A percentile compares a stretch with the other conserved stretches of the same genome.
phyloP scores from a whole-genome alignment of 805 yeast species.

The Candida cerambycidarum region DNA sequence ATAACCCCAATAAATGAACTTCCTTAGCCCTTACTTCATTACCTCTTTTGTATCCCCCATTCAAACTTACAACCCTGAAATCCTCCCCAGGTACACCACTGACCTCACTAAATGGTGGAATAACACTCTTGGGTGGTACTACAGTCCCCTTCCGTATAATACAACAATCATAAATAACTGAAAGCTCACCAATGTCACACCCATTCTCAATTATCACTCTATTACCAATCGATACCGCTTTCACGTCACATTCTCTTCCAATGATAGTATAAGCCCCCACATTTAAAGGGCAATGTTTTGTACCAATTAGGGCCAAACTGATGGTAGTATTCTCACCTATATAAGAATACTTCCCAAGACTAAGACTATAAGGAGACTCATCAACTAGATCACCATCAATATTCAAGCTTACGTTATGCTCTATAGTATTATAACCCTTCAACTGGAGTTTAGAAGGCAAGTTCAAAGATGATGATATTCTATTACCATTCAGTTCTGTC shows the following conservation, averaged over 20 bases:
- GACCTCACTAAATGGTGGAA: slow-evolving; percentile 56
- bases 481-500: slow-evolving; percentile 55
- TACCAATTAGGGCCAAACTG: slow-evolving; percentile 16
- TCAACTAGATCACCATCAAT: slow-evolving; percentile 29
- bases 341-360: slow-evolving; percentile 48
- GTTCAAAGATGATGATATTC: slow-evolving; percentile 45
- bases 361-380: slow-evolving; percentile 27
- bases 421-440: slow-evolving; percentile 47
- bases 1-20: slow-evolving; percentile 19
- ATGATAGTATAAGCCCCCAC: slow-evolving; percentile 50
- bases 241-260: slow-evolving; percentile 33
- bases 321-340: slow-evolving; percentile 30
- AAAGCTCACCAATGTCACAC: slow-evolving; percentile 36
- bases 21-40: slow-evolving; percentile 38
- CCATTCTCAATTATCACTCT: slow-evolving; percentile 47
- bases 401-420: slow-evolving; percentile 30
- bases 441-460: slow-evolving; percentile 46
- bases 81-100: slow-evolving; percentile 37
- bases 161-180: slow-evolving; percentile 53
- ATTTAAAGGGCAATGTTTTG: slow-evolving; percentile 26
- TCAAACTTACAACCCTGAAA: slow-evolving; percentile 25
- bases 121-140: slow-evolving; percentile 42
- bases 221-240: slow-evolving; percentile 45
- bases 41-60: slow-evolving; percentile 32
- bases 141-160: slow-evolving; percentile 40